Base-by-base conservation (phyloP, 306 rosid genomes). In the Mimosa bimucronata region DNA sequence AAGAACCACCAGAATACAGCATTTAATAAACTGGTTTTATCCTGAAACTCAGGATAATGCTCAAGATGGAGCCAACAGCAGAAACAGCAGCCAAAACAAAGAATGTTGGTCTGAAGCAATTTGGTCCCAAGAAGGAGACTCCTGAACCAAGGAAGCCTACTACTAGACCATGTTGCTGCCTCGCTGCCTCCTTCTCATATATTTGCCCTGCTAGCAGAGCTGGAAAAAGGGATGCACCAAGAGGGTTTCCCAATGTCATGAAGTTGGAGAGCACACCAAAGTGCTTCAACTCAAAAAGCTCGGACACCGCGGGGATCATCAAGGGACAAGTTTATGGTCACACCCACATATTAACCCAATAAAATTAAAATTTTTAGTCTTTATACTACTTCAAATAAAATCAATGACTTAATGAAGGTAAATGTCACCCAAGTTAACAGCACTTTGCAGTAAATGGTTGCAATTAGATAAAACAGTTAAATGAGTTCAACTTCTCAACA, bases 1-100 rank as follows among this genome's bases (percentile, higher is more conserved):
- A 93, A 79, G 97, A 93, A 23, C 97, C 97, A 50, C 97, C 92
- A 0, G 93, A 84, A 68, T 93, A 93, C 42, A 93, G 94, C 94
- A 79, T 91, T 81, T 88, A 90, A 86, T 93, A 91, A 88, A 58
- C 93, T 2, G 93, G 97, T 89, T 41, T 88, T 74, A 88, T 89
- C 83, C 97, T 88, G 30, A 29, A 8, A 70, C 89, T 88, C 53
- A 89, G 71, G 41, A 93, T 70, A 68, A 91, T 8, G 85, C 92
- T 85, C 82, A 88, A 82, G 72, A 88, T 14, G 40, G 88, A 84
- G 46, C 97, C 97, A 4, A 86, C 84, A 10, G 75, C 90, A 78
- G 83, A 89, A 44, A 89, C 83, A 50, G 83, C 86, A 53, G 97
- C 77, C 71, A 91, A 84, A 84, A 89, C 79, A 25, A 86, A 78